A percentile compares a stretch with the other conserved stretches of the same genome.
These are phyloP conservation scores for Urochloa ruziziensis DNA, from an alignment of 176 grass and related monocot genomes.

Conservation along the genomic window DNA sequence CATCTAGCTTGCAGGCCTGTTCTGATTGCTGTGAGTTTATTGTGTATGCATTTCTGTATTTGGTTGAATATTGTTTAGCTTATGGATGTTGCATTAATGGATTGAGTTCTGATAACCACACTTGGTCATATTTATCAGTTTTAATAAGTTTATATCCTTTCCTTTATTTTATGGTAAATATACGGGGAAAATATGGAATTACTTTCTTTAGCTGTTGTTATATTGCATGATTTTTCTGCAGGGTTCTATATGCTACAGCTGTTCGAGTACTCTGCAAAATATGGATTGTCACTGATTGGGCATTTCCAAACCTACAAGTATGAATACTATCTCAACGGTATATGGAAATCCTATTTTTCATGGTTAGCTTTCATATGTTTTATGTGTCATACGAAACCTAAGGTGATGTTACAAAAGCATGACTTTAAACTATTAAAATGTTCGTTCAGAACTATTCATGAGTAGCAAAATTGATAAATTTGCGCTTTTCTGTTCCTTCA, in stretches of 20 bases:
- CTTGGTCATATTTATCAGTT: background rate
- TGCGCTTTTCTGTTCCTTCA: background rate
- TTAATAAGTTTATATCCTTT: background rate
- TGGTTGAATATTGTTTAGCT: background rate
- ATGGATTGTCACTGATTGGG: constrained; percentile 70
- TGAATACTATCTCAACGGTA: constrained; percentile 39
- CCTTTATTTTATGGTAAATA: background rate
- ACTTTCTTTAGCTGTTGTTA: background rate
- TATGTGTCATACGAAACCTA: background rate
- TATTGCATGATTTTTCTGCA: constrained; percentile 30
- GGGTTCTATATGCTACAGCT: constrained; percentile 65
- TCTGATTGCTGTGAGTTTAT: background rate
- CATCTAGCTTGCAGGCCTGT: background rate
- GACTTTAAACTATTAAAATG: background rate
- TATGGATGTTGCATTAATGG: background rate
- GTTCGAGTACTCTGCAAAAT: constrained; percentile 89
- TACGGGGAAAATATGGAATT: background rate
- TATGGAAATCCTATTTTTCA: constrained; percentile 13
- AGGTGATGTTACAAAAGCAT: constrained; percentile 5
- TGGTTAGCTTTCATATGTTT: constrained; percentile 19
- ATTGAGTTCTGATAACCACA: background rate
- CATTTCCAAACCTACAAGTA: constrained; percentile 94
- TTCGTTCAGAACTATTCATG: constrained; percentile 2
- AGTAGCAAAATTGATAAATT: background rate
- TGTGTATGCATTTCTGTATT: background rate